A percentile compares a stretch with the other conserved stretches of the same genome.
These are phyloP conservation scores for Chalciporus chontae DNA, from an alignment of 768 basidiomycete genomes.

Conservation along the genomic window DNA sequence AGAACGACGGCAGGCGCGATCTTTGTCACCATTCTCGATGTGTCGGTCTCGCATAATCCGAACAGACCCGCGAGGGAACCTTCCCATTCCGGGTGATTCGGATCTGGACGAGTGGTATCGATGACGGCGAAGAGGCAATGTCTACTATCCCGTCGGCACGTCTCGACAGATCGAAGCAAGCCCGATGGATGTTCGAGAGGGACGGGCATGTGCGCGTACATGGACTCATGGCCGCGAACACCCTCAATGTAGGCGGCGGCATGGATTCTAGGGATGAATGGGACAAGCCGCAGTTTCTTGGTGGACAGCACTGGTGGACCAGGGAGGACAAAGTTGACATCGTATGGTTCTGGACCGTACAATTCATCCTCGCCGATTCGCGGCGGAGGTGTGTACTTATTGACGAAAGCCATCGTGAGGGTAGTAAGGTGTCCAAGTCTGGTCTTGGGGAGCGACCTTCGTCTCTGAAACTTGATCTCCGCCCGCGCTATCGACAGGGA, in stretches of 20 bases:
- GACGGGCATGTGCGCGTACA: conserved; percentile 10
- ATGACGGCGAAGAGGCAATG: conserved; percentile 35
- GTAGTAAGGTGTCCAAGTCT: no score
- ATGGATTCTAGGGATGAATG: conserved; percentile 22
- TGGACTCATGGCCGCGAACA: conserved; percentile 18
- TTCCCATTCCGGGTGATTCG: conserved; percentile 24
- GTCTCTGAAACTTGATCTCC: not conserved
- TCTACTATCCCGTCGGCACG: conserved; percentile 1
- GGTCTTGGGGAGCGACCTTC: not conserved
- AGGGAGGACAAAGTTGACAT: conserved; percentile 23
- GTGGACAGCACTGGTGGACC: conserved; percentile 13
- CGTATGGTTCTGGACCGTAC: conserved; percentile 25
- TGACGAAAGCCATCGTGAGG: conserved; percentile 19
- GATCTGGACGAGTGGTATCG: conserved; percentile 35
- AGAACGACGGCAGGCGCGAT: conserved; percentile 34
- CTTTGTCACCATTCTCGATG: conserved; percentile 23
- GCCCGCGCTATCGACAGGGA: conserved; percentile 43
- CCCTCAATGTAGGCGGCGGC: conserved; percentile 15
- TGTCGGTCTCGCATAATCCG: conserved; percentile 25
- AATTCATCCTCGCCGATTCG: conserved; percentile 13
- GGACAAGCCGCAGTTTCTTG: conserved; percentile 17
- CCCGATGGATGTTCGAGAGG: conserved; percentile 9
- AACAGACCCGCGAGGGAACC: conserved; percentile 38
- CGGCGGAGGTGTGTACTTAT: conserved; percentile 12
- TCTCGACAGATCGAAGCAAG: conserved; percentile 13